A percentile compares a stretch with the other conserved stretches of the same genome.
phyloP scores from a whole-genome alignment of 1,284 basidiomycete genomes.

The Rhizoctonia solani region DNA sequence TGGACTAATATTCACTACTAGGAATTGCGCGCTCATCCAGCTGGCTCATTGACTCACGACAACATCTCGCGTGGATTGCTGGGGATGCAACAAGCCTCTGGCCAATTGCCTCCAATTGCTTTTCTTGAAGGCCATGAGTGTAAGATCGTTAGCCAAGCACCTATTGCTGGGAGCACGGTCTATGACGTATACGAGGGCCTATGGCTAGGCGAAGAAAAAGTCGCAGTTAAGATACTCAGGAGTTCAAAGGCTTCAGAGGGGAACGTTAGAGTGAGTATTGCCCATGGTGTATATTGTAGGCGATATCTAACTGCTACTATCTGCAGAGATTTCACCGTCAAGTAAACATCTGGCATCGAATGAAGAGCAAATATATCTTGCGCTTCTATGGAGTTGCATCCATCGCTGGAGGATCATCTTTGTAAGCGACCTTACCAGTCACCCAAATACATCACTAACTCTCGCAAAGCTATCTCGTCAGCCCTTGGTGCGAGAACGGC shows the following conservation, averaged over 20 bases:
- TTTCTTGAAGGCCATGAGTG: slow-evolving; percentile 29
- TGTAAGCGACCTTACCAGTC: not conserved
- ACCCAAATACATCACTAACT: slow-evolving; percentile 6
- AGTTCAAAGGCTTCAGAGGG: slow-evolving; percentile 31
- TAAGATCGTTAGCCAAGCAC: not conserved
- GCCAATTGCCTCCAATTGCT: slow-evolving; percentile 16
- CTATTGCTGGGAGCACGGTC: slow-evolving; percentile 8
- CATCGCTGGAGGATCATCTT: slow-evolving; percentile 14
- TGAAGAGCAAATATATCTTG: slow-evolving; percentile 35
- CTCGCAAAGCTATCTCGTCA: slow-evolving; percentile 13
- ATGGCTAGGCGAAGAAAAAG: slow-evolving; percentile 34
- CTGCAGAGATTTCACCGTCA: slow-evolving; percentile 33
- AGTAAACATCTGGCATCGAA: slow-evolving; percentile 33
- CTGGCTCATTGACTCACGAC: slow-evolving; percentile 2
- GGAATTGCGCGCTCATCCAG: slow-evolving; percentile 27
- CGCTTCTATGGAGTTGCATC: slow-evolving; percentile 32
- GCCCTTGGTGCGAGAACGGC: slow-evolving; percentile 31
- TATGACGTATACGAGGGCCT: slow-evolving; percentile 37
- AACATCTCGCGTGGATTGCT: slow-evolving; percentile 24
- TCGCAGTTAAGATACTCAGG: slow-evolving; percentile 36
- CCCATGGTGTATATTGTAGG: not conserved
- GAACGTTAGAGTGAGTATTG: slow-evolving; percentile 17
- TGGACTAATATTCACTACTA: not conserved
- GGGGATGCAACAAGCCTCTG: slow-evolving; percentile 8
- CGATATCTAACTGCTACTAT: not conserved